These are phyloP conservation scores for Boletus albobrunnescens DNA, from an alignment of 1,284 basidiomycete species.

Conservation along the genomic window DNA sequence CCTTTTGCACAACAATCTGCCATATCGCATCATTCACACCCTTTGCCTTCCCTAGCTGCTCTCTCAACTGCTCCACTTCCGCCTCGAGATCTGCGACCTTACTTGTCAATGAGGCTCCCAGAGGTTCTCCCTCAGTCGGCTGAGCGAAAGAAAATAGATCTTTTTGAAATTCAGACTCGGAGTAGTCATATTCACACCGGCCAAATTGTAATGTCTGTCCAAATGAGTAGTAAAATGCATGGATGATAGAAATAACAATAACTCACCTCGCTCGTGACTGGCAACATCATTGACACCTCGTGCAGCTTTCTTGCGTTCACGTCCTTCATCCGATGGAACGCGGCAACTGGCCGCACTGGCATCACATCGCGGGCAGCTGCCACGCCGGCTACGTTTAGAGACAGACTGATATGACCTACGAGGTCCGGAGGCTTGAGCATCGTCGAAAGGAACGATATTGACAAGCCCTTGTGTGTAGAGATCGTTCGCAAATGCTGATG, in stretches of 20 bases:
- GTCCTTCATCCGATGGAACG: constrained; percentile 72
- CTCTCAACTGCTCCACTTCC: constrained; percentile 62
- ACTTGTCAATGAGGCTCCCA: constrained; percentile 43
- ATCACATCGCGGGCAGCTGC: constrained; percentile 53
- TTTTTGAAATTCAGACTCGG: constrained; percentile 49
- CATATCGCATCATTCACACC: constrained; percentile 88
- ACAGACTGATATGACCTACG: constrained; percentile 66
- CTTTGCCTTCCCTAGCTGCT: constrained; percentile 76
- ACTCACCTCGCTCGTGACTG: constrained; percentile 42
- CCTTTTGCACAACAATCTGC: constrained; percentile 69
- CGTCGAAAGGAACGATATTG: constrained; percentile 72
- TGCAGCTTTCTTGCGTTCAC: constrained; percentile 60
- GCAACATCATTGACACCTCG: constrained; percentile 61
- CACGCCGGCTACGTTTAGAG: constrained; percentile 43
- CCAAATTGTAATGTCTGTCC: constrained; percentile 18
- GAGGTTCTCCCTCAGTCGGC: constrained; percentile 34
- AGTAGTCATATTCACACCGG: constrained; percentile 37
- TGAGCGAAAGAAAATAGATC: constrained; percentile 62
- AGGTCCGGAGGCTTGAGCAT: constrained; percentile 83
- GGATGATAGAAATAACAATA: constrained; percentile 16
- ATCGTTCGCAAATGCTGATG: constrained; percentile 85
- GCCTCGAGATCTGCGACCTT: constrained; percentile 67
- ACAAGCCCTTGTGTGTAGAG: constrained; percentile 63
- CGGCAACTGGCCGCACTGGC: constrained; percentile 59
- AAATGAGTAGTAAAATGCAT: not conserved